Evolutionary conservation across 805 yeast genomes (phyloP).

Genomic region (Candida sanyiensis): DNA sequence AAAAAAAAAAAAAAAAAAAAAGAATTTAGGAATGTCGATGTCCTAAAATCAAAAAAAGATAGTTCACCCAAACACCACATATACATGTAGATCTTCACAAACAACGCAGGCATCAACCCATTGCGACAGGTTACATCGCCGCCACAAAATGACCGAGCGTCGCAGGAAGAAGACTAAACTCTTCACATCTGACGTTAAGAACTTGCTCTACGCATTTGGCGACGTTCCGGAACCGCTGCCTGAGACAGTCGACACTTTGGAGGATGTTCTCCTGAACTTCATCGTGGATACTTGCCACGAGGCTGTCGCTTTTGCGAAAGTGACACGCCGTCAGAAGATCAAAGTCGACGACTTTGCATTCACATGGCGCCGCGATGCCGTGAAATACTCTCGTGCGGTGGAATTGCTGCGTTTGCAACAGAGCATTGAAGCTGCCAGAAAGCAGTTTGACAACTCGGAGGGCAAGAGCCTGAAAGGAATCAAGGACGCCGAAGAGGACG

Average conservation of each 20-base stretch:
- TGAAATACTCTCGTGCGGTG: constrained; percentile 63
- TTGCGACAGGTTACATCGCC: no score
- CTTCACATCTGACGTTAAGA: constrained; percentile 46
- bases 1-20: no score
- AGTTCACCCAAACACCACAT: no score
- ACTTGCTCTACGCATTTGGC: constrained; percentile 66
- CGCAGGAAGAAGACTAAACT: constrained; percentile 36
- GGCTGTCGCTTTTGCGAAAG: constrained; percentile 44
- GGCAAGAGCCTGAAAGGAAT: constrained; percentile 32
- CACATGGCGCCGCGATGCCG: constrained; percentile 59
- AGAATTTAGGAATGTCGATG: no score
- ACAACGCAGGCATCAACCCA: no score
- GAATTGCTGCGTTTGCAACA: constrained; percentile 56
- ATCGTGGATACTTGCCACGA: constrained; percentile 55
- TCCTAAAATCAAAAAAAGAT: no score
- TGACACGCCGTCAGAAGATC: constrained; percentile 52
- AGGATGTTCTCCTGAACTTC: constrained; percentile 62
- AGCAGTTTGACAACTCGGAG: constrained; percentile 60
- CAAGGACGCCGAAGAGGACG: constrained; percentile 25
- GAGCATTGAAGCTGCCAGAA: constrained; percentile 59
- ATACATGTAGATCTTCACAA: no score
- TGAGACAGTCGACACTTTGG: constrained; percentile 60
- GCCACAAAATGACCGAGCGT: constrained; percentile 16
- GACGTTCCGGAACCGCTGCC: constrained; percentile 62
- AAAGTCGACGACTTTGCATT: constrained; percentile 70